These are phyloP conservation scores for Aegle marmelos DNA, from an alignment of 345 rosid genomes.

Conservation along the genomic window DNA sequence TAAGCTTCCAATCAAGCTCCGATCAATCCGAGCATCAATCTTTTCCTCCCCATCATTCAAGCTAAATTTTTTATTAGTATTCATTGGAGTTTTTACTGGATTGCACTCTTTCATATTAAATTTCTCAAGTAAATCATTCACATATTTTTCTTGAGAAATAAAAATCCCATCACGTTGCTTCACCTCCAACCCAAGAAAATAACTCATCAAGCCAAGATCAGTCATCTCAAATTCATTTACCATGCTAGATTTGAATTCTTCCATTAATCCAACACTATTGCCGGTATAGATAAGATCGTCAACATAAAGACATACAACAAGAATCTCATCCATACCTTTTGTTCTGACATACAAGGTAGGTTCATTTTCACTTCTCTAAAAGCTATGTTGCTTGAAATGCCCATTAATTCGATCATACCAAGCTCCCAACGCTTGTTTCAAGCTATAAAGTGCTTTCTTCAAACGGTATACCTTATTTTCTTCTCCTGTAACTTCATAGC, in stretches of 20 bases:
- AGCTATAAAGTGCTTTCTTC: background rate
- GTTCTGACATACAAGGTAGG: background rate
- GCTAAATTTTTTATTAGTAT: background rate
- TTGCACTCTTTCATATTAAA: background rate
- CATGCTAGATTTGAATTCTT: too few relatives aligned
- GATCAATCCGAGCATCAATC: background rate
- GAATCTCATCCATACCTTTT: background rate
- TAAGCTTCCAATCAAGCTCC: background rate
- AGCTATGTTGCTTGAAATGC: background rate
- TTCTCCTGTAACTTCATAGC: background rate
- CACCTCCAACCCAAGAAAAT: too few relatives aligned
- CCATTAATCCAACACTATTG: too few relatives aligned
- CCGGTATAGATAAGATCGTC: too few relatives aligned
- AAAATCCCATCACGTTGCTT: too few relatives aligned
- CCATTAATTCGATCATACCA: background rate
- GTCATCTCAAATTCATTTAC: too few relatives aligned
- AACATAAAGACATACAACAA: too few relatives aligned
- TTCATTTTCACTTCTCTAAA: background rate
- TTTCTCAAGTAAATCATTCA: background rate
- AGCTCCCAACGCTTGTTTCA: background rate
- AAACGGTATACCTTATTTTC: background rate
- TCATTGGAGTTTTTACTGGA: background rate
- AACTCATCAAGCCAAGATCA: too few relatives aligned
- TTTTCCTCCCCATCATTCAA: background rate
- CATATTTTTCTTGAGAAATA: background rate